Evolutionary conservation across 306 rosid genomes (phyloP).

Genomic region (Elaeagnus macrophylla): DNA sequence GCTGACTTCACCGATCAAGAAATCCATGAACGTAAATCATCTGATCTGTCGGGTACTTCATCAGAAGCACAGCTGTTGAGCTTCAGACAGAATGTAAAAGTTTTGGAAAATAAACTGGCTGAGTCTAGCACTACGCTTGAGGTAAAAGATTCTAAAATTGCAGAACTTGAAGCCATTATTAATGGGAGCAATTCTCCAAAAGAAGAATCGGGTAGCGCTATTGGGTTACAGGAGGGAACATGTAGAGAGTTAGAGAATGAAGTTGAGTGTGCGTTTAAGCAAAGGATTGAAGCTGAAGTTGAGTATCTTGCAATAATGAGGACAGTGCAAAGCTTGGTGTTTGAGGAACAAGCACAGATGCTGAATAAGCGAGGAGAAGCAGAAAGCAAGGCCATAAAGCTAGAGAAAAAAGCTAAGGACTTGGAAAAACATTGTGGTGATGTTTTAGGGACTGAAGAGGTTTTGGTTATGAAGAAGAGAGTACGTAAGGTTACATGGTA

Average conservation of each 20-base stretch:
- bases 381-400: slow-evolving; percentile 44
- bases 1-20: slow-evolving; percentile 30
- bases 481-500: slow-evolving; percentile 48
- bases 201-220: slow-evolving; percentile 37
- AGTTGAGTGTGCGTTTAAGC: slow-evolving; percentile 42
- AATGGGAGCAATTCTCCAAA: slow-evolving; percentile 25
- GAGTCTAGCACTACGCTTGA: slow-evolving; percentile 38
- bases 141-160: slow-evolving; percentile 43
- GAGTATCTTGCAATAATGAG: slow-evolving; percentile 41
- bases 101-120: slow-evolving; percentile 40
- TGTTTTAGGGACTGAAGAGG: slow-evolving; percentile 41
- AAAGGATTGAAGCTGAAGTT: slow-evolving; percentile 67
- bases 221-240: slow-evolving; percentile 30
- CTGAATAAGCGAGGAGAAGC: slow-evolving; percentile 38
- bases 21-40: slow-evolving; percentile 24
- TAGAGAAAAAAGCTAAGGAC: slow-evolving; percentile 43
- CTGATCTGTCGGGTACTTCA: slow-evolving; percentile 35
- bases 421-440: slow-evolving; percentile 43
- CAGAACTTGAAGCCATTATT: slow-evolving; percentile 58
- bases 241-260: slow-evolving; percentile 31
- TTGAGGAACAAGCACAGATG: slow-evolving; percentile 46
- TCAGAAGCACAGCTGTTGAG: slow-evolving; percentile 41
- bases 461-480: slow-evolving; percentile 39
- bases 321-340: slow-evolving; percentile 21
- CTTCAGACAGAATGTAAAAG: slow-evolving; percentile 44